Evolutionary conservation across 352 stramenopile species (phyloP).

Genomic region (Plasmopara viticola): DNA sequence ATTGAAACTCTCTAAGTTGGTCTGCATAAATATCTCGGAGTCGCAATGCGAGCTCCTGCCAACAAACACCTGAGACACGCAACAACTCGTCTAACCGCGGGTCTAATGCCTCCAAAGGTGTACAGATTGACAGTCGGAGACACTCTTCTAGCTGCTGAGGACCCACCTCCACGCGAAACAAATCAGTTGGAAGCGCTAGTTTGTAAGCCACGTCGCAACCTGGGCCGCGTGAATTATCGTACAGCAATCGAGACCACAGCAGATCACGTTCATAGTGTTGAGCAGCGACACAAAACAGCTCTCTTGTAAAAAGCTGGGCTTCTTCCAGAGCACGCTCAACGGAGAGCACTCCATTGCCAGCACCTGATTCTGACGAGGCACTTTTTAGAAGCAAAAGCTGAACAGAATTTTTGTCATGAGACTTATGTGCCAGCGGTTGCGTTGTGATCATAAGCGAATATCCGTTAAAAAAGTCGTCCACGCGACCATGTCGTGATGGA

Average conservation of each 20-base stretch:
- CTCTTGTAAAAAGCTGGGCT: conserved; percentile 65
- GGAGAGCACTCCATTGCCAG: conserved; percentile 45
- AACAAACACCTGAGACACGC: conserved; percentile 56
- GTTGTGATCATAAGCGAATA: conserved; percentile 80
- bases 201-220: conserved; percentile 46
- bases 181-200: conserved; percentile 41
- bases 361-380: conserved; percentile 26
- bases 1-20: conserved; percentile 82
- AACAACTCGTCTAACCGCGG: conserved; percentile 64
- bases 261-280: conserved; percentile 84
- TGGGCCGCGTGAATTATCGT: conserved; percentile 49
- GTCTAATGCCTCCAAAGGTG: conserved; percentile 69
- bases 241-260: conserved; percentile 78
- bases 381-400: conserved; percentile 67
- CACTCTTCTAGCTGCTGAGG: conserved; percentile 82
- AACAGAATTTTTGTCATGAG: conserved; percentile 55
- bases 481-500: conserved; percentile 18
- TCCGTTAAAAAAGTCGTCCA: conserved; percentile 23
- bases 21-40: conserved; percentile 74
- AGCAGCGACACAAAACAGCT: conserved; percentile 70
- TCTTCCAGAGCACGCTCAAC: conserved; percentile 66
- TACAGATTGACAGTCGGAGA: conserved; percentile 74
- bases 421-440: conserved; percentile 45
- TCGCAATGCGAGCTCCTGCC: conserved; percentile 69
- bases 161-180: conserved; percentile 70